Conservation (phyloP, 2,329 filamentous ascomycete genomes). For the Scedosporium boydii region DNA sequence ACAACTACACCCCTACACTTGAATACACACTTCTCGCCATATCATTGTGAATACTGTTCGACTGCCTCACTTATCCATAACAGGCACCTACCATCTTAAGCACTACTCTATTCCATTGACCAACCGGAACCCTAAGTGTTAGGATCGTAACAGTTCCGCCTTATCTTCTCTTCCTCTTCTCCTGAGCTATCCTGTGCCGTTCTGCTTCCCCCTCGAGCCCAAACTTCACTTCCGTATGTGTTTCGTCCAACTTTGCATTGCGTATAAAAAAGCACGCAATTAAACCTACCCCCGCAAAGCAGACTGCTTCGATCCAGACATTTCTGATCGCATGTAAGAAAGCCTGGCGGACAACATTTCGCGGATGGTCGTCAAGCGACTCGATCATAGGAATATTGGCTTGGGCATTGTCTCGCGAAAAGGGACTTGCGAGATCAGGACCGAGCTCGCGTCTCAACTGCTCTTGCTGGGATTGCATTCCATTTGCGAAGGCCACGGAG, state of each 20-base stretch:
- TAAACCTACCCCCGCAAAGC: neutral
- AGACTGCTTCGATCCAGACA: neutral
- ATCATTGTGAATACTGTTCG: no score
- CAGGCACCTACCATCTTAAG: no score
- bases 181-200: neutral
- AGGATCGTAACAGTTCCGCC: no score
- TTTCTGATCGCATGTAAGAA: neutral
- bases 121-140: no score
- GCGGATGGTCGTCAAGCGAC: neutral
- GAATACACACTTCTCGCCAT: no score
- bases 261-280: neutral
- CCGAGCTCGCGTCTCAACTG: neutral
- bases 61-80: no score
- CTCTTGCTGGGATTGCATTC: slow-evolving; percentile 26
- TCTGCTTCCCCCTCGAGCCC: neutral
- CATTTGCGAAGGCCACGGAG: slow-evolving; percentile 26
- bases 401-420: neutral
- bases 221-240: neutral
- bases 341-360: neutral
- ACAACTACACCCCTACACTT: no score
- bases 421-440: neutral
- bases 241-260: neutral
- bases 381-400: neutral
- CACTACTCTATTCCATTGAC: no score
- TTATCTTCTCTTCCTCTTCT: neutral